Conservation (phyloP, 2,329 filamentous ascomycete genomes). For the Hypoxylon sp. region DNA sequence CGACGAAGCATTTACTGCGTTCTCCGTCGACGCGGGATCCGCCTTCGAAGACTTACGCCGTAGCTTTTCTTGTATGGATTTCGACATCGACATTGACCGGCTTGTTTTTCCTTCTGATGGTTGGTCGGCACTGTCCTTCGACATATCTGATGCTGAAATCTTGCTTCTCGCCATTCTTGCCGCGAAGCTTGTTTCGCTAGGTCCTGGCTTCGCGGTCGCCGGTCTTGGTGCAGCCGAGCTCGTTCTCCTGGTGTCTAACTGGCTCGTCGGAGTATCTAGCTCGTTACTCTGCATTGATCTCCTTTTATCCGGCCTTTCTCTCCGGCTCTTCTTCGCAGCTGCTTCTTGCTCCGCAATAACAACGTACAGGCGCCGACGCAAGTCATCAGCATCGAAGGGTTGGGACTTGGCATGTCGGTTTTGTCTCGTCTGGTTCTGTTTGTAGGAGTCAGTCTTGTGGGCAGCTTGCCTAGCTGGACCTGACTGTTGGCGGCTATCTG, state of each 20-base stretch:
- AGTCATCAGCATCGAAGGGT: conserved; percentile 68
- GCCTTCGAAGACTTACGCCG: conserved; percentile 39
- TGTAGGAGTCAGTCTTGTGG: conserved; percentile 32
- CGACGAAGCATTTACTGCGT: conserved; percentile 35
- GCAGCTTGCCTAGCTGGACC: conserved; percentile 19
- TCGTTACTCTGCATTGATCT: conserved; percentile 34
- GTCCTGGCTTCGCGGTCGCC: conserved; percentile 29
- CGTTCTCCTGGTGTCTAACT: conserved; percentile 1
- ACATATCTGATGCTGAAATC: neutral
- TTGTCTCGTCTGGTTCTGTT: conserved; percentile 28
- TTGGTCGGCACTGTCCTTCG: conserved; percentile 14
- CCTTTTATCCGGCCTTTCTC: conserved; percentile 45
- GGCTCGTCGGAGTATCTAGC: conserved; percentile 12
- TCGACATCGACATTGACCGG: conserved; percentile 37
- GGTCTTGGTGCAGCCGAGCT: conserved; percentile 11
- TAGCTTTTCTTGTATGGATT: conserved; percentile 45
- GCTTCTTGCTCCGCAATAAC: conserved; percentile 67
- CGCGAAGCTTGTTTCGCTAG: conserved; percentile 35
- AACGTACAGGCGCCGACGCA: conserved; percentile 66
- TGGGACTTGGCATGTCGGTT: conserved; percentile 49
- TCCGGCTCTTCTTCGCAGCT: conserved; percentile 56
- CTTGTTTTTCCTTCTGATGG: conserved; percentile 26
- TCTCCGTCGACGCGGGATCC: conserved; percentile 28
- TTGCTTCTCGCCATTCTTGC: conserved; percentile 33
- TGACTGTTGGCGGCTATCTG: conserved; percentile 18